These are phyloP conservation scores for Penicillium concentricum DNA, from an alignment of 2,329 filamentous ascomycete genomes.

Conservation along the genomic window DNA sequence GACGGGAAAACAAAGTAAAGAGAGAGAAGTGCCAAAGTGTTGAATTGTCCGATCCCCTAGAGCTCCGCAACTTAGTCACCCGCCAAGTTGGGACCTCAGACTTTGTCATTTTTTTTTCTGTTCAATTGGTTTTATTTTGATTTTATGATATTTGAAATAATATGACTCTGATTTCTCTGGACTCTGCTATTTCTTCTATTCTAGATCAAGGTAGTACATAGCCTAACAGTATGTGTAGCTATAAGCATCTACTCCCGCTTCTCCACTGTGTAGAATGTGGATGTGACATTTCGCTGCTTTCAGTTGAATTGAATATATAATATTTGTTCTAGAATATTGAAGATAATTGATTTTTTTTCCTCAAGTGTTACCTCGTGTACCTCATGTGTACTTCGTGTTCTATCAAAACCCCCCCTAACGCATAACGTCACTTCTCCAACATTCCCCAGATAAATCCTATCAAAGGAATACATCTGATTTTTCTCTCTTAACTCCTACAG, in stretches of 20 bases:
- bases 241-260: conserved; percentile 1
- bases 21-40: background rate
- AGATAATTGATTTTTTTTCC: background rate
- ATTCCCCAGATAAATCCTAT: background rate
- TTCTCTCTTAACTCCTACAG: background rate
- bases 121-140: background rate
- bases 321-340: background rate
- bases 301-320: background rate
- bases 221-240: background rate
- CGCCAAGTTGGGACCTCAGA: background rate
- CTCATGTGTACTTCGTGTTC: background rate
- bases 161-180: background rate
- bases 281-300: conserved; percentile 15
- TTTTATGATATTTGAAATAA: background rate
- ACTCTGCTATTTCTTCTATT: background rate
- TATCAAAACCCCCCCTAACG: background rate
- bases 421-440: conserved; percentile 7
- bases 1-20: background rate
- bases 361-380: background rate
- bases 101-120: background rate
- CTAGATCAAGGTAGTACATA: background rate
- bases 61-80: conserved; percentile 9
- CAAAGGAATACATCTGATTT: background rate
- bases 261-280: conserved; percentile 18
- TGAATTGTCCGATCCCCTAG: conserved; percentile 1